These are phyloP conservation scores for Russula vinacea DNA, from an alignment of 768 basidiomycete species.

Conservation along the genomic window DNA sequence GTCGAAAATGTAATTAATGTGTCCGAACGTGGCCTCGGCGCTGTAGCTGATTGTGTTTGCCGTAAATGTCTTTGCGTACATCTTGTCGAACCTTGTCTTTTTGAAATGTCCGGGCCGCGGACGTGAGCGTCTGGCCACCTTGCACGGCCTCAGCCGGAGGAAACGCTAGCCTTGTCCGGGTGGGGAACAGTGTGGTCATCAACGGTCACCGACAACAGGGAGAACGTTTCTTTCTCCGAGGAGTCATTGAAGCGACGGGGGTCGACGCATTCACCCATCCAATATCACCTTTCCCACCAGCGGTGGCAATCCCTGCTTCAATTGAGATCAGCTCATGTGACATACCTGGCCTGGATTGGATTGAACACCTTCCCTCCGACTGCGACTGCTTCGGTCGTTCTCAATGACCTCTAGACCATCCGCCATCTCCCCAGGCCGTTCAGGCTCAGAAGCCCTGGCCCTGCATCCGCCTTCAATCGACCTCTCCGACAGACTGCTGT, in stretches of 20 bases:
- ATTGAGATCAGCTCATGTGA: conserved; percentile 19
- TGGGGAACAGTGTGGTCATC: conserved; percentile 11
- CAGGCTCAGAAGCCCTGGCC: conserved; percentile 35
- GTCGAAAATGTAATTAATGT: not conserved
- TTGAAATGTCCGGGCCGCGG: conserved; percentile 17
- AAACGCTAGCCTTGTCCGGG: not conserved
- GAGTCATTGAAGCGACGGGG: too few relatives aligned
- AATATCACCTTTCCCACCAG: not conserved
- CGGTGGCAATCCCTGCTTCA: not conserved
- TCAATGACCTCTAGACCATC: conserved; percentile 35
- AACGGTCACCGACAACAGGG: not conserved
- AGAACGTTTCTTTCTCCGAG: not conserved
- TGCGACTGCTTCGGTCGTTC: not conserved
- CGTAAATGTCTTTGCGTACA: too few relatives aligned
- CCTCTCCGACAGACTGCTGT: conserved; percentile 43
- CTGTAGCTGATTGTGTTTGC: not conserved
- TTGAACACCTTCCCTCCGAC: not conserved
- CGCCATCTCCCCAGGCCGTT: conserved; percentile 34
- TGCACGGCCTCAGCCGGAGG: conserved; percentile 8
- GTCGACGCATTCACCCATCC: not conserved
- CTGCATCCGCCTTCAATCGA: conserved; percentile 38
- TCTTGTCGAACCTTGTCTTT: not conserved
- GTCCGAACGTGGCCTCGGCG: not conserved
- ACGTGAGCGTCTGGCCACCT: not conserved
- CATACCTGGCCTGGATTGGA: conserved; percentile 1